Evolutionary conservation across 1,139 yeast species (phyloP).

Genomic region (Hansenula anomala): DNA sequence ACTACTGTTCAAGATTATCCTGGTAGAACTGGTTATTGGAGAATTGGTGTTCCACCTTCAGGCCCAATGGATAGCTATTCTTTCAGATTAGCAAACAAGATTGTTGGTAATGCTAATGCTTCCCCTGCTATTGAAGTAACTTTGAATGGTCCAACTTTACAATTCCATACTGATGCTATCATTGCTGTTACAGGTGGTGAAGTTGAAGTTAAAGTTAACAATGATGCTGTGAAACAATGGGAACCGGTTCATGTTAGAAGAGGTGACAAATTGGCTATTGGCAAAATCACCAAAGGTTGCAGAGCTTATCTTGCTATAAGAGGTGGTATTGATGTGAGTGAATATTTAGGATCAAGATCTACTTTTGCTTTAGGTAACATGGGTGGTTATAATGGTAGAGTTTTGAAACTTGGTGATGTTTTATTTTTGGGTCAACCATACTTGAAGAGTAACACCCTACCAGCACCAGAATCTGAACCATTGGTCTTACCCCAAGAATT

Average conservation of each 20-base stretch:
- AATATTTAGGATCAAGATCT: slow-evolving; percentile 92
- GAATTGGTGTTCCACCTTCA: slow-evolving; percentile 94
- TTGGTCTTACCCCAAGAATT: slow-evolving; percentile 48
- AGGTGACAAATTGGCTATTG: slow-evolving; percentile 77
- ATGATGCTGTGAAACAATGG: slow-evolving; percentile 53
- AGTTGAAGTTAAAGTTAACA: slow-evolving; percentile 64
- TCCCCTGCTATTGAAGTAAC: slow-evolving; percentile 93
- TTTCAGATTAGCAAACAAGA: slow-evolving; percentile 81
- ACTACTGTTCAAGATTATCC: slow-evolving; percentile 97
- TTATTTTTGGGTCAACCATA: slow-evolving; percentile 79
- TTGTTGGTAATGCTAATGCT: slow-evolving; percentile 76
- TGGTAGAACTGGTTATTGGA: slow-evolving; percentile 87
- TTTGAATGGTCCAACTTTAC: slow-evolving; percentile 75
- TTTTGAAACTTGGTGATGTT: slow-evolving; percentile 87
- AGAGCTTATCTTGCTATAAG: slow-evolving; percentile 85
- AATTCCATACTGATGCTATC: slow-evolving; percentile 76
- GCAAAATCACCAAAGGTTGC: slow-evolving; percentile 78
- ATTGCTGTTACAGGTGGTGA: slow-evolving; percentile 86
- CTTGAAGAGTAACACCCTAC: slow-evolving; percentile 61
- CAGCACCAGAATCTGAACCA: slow-evolving; percentile 68
- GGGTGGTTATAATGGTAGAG: slow-evolving; percentile 95
- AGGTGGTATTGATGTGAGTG: slow-evolving; percentile 92
- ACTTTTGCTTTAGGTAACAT: slow-evolving; percentile 92
- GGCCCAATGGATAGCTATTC: slow-evolving; percentile 97
- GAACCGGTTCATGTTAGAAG: slow-evolving; percentile 62